Percentiles rank a stretch among this genome's conserved stretches.
Conservation (phyloP, 331 rosid species). For the Arachis monticola region DNA sequence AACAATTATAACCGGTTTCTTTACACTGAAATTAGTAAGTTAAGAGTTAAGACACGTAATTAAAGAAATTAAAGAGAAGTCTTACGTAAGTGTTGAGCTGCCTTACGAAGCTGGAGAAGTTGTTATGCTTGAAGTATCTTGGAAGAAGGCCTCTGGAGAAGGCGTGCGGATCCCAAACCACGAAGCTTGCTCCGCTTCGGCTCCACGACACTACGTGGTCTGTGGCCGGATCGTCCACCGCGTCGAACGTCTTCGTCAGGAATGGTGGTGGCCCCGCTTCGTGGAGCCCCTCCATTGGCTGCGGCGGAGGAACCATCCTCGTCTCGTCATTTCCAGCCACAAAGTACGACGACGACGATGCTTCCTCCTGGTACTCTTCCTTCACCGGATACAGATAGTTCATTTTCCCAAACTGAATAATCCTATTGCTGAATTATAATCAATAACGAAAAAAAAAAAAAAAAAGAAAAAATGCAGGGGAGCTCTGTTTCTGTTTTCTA, state of each 20-base stretch:
- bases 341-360: conserved; percentile 28
- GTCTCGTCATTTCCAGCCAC: conserved; percentile 9
- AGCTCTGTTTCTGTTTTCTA: conserved; percentile 23
- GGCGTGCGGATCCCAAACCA: conserved; percentile 82
- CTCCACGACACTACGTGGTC: conserved; percentile 77
- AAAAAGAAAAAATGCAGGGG: conserved; percentile 3
- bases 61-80: neutral
- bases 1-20: neutral
- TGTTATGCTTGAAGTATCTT: conserved; percentile 84
- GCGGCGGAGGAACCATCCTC: conserved; percentile 51
- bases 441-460: conserved; percentile 8
- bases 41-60: neutral
- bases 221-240: conserved; percentile 71
- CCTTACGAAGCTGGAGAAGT: conserved; percentile 93
- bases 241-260: conserved; percentile 78
- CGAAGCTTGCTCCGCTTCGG: conserved; percentile 71
- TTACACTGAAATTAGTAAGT: neutral
- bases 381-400: conserved; percentile 54
- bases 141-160: conserved; percentile 76
- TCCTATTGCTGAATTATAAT: neutral
- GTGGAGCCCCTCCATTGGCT: conserved; percentile 83
- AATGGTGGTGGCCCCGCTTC: conserved; percentile 88
- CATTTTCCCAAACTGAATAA: conserved; percentile 39
- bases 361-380: conserved; percentile 51
- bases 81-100: conserved; percentile 94